phyloP scores from a whole-genome alignment of 768 basidiomycete genomes.

The Kwoniella europaea region DNA sequence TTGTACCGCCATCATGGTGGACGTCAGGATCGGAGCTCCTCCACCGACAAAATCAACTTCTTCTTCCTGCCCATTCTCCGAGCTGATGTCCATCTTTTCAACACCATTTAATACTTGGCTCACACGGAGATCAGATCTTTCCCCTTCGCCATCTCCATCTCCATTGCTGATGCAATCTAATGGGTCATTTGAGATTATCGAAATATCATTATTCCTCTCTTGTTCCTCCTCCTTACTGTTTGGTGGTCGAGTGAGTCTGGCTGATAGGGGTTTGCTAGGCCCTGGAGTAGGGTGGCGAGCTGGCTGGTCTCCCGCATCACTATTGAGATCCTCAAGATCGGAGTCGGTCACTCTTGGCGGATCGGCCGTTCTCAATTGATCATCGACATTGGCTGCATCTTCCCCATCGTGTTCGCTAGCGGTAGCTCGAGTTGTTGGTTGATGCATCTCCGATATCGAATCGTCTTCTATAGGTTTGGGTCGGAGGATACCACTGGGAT shows the following conservation, averaged over 20 bases:
- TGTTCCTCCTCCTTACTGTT: neutral
- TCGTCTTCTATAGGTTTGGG: neutral
- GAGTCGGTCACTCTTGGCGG: neutral
- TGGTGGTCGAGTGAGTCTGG: neutral
- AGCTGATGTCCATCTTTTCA: conserved; percentile 16
- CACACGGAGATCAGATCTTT: neutral
- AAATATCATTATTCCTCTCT: neutral
- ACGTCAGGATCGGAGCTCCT: conserved; percentile 12
- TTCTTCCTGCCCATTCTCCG: conserved; percentile 1
- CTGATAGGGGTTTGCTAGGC: neutral
- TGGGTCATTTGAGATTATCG: conserved; percentile 15
- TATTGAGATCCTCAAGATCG: conserved; percentile 16
- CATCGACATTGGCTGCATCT: conserved; percentile 9
- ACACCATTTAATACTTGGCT: conserved; percentile 10
- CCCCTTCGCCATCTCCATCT: conserved; percentile 6
- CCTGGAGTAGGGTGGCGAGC: neutral
- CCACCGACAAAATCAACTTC: conserved; percentile 6
- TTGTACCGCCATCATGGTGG: conserved; percentile 12
- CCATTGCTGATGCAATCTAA: conserved; percentile 22
- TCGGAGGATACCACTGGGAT: conserved; percentile 68
- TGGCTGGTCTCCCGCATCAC: neutral
- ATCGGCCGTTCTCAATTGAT: neutral
- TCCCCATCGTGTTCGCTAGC: neutral
- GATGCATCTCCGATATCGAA: neutral
- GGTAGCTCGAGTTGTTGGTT: neutral